These are phyloP conservation scores for Dispira simplex DNA, from an alignment of 192 early-diverging fungal genomes.

Conservation along the genomic window DNA sequence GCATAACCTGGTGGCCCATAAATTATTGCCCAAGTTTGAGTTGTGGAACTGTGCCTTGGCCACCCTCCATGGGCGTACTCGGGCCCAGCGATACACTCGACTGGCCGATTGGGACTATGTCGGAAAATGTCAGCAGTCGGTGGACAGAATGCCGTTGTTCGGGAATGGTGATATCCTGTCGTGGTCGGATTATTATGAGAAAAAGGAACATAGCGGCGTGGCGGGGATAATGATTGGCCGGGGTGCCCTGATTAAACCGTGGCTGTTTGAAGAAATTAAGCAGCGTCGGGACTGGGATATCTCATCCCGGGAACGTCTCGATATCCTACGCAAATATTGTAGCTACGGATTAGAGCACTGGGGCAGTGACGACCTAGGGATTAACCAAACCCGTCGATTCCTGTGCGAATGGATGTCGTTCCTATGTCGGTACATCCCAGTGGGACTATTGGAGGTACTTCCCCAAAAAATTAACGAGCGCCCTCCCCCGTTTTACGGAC, in stretches of 20 bases:
- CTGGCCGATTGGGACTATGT: slow-evolving; percentile 91
- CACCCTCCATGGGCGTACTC: slow-evolving; percentile 83
- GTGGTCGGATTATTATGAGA: slow-evolving; percentile 67
- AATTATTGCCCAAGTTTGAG: slow-evolving; percentile 52
- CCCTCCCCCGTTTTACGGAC: slow-evolving; percentile 66
- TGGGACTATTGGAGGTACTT: slow-evolving; percentile 79
- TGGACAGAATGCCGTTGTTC: slow-evolving; percentile 18
- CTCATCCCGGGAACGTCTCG: slow-evolving; percentile 72
- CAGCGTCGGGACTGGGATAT: slow-evolving; percentile 83
- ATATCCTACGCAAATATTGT: slow-evolving; percentile 70
- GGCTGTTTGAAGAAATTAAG: slow-evolving; percentile 92
- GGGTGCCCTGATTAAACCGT: slow-evolving; percentile 90
- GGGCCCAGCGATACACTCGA: slow-evolving; percentile 83
- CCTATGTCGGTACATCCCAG: slow-evolving; percentile 69
- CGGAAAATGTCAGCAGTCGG: slow-evolving; percentile 31
- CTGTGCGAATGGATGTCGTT: slow-evolving; percentile 69
- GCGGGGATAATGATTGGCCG: slow-evolving; percentile 89
- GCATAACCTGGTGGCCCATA: slow-evolving; percentile 46
- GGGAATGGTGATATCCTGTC: slow-evolving; percentile 77
- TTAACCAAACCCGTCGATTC: slow-evolving; percentile 69
- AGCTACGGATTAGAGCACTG: slow-evolving; percentile 88
- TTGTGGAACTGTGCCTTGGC: slow-evolving; percentile 41
- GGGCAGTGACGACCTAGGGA: slow-evolving; percentile 79
- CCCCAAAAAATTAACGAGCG: slow-evolving; percentile 89
- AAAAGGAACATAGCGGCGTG: slow-evolving; percentile 40